Conservation (phyloP, 352 stramenopile species). For the Ophiocytium majus region DNA sequence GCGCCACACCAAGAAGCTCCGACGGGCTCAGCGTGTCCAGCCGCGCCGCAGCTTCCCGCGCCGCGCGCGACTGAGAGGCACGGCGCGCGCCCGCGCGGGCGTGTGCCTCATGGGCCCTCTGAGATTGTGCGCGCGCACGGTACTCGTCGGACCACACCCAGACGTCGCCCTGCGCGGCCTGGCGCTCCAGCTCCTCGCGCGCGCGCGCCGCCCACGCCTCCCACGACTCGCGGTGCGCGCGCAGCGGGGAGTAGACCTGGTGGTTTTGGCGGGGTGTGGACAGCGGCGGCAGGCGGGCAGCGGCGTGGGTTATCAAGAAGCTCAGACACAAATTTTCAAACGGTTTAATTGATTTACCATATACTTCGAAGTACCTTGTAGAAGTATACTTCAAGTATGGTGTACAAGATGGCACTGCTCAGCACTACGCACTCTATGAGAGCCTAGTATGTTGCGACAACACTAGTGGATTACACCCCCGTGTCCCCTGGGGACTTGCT, state of each 20-base stretch:
- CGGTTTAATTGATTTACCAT: too few species aligned
- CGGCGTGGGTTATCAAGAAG: too few species aligned
- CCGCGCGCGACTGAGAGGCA: background rate
- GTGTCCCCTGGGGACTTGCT: too few species aligned
- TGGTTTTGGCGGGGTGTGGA: too few species aligned
- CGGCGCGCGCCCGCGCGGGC: background rate
- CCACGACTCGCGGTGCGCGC: constrained; percentile 14
- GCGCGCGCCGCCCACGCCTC: background rate
- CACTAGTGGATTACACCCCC: too few species aligned
- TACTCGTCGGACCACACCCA: constrained; percentile 17
- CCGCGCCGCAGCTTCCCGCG: background rate
- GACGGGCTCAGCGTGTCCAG: background rate
- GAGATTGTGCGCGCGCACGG: background rate
- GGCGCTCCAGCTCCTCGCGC: background rate
- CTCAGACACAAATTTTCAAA: too few species aligned
- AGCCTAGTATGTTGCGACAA: too few species aligned
- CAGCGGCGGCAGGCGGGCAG: too few species aligned
- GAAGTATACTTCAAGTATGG: too few species aligned
- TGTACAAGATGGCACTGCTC: too few species aligned
- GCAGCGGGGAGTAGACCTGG: constrained; percentile 11
- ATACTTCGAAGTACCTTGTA: too few species aligned
- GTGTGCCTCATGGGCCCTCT: background rate
- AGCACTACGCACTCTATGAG: too few species aligned
- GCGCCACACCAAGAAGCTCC: constrained; percentile 6
- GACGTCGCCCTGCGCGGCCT: background rate